phyloP scores from a whole-genome alignment of 73 alveolate species.

The Diophrys sp. region DNA sequence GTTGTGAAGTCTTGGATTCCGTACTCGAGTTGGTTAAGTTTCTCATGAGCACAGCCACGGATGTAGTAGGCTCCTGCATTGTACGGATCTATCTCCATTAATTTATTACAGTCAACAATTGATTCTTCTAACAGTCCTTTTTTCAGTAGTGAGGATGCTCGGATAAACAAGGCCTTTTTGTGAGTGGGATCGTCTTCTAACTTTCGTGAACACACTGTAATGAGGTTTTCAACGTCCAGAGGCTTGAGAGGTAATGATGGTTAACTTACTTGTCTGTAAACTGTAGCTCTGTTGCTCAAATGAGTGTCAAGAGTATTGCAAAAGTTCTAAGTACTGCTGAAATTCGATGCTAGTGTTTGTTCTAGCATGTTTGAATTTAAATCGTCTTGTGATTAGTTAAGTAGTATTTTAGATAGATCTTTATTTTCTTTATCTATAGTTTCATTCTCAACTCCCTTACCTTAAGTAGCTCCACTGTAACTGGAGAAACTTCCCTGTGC shows the following conservation, averaged over 20 bases:
- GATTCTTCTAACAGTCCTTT: constrained; percentile 20
- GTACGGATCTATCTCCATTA: constrained; percentile 9
- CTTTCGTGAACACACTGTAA: constrained; percentile 13
- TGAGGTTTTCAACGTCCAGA: constrained; percentile 18
- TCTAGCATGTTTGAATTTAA: not conserved
- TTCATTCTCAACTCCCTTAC: not conserved
- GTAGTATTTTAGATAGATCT: not conserved
- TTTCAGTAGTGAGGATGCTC: constrained; percentile 21
- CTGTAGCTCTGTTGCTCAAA: not conserved
- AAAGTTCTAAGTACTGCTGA: not conserved
- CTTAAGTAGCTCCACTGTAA: not conserved
- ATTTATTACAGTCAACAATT: constrained; percentile 14
- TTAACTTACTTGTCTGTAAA: constrained; percentile 19
- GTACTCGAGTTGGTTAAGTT: constrained; percentile 4
- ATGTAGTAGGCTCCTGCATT: constrained; percentile 15
- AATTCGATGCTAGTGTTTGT: not conserved
- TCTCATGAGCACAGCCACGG: constrained; percentile 24
- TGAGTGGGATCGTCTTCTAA: constrained; percentile 20
- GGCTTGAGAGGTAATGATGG: not conserved
- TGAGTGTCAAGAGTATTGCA: not conserved
- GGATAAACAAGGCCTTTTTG: constrained; percentile 20
- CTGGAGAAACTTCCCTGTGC: not conserved
- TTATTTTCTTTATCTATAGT: not conserved
- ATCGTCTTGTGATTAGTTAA: not conserved
- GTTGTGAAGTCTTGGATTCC: constrained; percentile 14